phyloP scores from a whole-genome alignment of 2,329 filamentous ascomycete genomes.

The Beauveria pseudobassiana region DNA sequence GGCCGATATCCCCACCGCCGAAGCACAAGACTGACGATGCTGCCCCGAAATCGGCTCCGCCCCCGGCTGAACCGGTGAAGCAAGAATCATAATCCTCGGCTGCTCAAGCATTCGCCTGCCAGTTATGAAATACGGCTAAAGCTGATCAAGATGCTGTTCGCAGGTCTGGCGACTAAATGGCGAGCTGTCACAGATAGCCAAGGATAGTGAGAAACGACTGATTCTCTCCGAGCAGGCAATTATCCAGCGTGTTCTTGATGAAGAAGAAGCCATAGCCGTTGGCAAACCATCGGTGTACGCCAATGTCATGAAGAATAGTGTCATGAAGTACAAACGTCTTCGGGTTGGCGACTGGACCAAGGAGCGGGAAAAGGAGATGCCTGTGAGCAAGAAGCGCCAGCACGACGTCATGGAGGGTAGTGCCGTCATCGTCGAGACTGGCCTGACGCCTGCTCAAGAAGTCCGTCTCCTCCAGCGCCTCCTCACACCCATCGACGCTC shows the following conservation, averaged over 20 bases:
- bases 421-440: constrained; percentile 57
- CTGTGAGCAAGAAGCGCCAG: constrained; percentile 26
- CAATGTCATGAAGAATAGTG: constrained; percentile 76
- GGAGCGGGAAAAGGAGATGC: constrained; percentile 39
- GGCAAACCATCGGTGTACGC: constrained; percentile 65
- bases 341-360: constrained; percentile 61
- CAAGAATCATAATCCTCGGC: constrained; percentile 56
- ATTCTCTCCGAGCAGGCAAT: constrained; percentile 57
- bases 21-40: not conserved
- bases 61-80: constrained; percentile 19
- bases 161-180: constrained; percentile 59
- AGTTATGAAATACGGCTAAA: constrained; percentile 48
- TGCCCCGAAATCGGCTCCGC: not conserved
- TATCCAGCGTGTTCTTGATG: constrained; percentile 61
- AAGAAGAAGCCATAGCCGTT: constrained; percentile 68
- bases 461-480: constrained; percentile 55
- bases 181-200: constrained; percentile 45
- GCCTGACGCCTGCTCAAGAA: constrained; percentile 61
- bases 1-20: not conserved
- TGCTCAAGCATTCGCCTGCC: constrained; percentile 51
- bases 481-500: constrained; percentile 52
- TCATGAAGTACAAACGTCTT: constrained; percentile 73
- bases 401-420: constrained; percentile 26
- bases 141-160: constrained; percentile 52
- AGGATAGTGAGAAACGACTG: constrained; percentile 39